Percentiles rank a stretch among this genome's conserved stretches.
phyloP scores from a whole-genome alignment of 768 basidiomycete species.

The Xerocomus spinulosus region DNA sequence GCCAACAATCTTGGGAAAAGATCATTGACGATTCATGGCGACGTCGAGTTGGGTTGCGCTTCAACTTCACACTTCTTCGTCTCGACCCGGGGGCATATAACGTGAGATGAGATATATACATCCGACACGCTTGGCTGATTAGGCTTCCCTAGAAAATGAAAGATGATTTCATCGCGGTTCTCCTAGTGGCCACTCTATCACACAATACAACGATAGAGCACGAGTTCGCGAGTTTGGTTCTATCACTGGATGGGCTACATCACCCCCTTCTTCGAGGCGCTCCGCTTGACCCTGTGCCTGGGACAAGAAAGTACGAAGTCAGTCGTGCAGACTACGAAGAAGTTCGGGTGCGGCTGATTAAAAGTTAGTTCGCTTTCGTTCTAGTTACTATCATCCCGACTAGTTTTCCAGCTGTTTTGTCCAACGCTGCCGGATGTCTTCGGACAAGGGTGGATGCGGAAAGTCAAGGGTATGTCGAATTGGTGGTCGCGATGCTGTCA shows the following conservation, averaged over 20 bases:
- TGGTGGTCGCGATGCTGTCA: slow-evolving; percentile 44
- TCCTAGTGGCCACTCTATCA: slow-evolving; percentile 51
- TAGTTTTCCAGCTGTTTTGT: slow-evolving; percentile 39
- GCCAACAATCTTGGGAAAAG: slow-evolving; percentile 51
- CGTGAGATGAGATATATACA: slow-evolving; percentile 34
- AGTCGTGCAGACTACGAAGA: slow-evolving; percentile 27
- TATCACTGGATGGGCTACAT: slow-evolving; percentile 52
- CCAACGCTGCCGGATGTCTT: slow-evolving; percentile 39
- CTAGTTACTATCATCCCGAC: slow-evolving; percentile 7
- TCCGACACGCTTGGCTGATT: neutral
- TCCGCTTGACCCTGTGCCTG: slow-evolving; percentile 22
- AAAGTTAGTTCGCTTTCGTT: slow-evolving; percentile 29
- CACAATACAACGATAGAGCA: slow-evolving; percentile 49
- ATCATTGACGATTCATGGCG: slow-evolving; percentile 48
- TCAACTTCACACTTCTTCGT: slow-evolving; percentile 53
- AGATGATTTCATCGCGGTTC: slow-evolving; percentile 48
- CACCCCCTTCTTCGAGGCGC: slow-evolving; percentile 47
- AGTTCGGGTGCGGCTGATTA: slow-evolving; percentile 36
- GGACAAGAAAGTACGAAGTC: slow-evolving; percentile 29
- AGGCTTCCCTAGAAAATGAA: slow-evolving; percentile 36
- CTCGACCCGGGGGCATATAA: slow-evolving; percentile 58
- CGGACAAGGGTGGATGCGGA: slow-evolving; percentile 27
- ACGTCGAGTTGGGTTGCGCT: slow-evolving; percentile 57
- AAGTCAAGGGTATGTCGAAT: slow-evolving; percentile 38
- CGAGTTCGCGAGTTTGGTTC: slow-evolving; percentile 52